Percentiles rank a stretch among this genome's conserved stretches.
phyloP scores from a whole-genome alignment of 2,329 filamentous ascomycete genomes.

The Botrytis porri region DNA sequence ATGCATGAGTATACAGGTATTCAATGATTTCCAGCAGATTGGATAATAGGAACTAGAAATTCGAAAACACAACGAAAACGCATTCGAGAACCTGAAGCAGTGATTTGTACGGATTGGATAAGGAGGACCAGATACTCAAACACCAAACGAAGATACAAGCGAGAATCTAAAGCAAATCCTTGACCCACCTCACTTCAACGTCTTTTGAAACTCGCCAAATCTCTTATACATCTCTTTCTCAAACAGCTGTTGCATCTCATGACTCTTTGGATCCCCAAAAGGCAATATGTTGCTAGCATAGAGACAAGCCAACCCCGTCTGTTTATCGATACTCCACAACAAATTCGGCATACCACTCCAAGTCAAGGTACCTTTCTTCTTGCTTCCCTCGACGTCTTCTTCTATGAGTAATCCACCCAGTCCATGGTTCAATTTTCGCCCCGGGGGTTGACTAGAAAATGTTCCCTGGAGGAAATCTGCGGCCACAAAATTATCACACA shows the following conservation, averaged over 20 bases:
- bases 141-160: not conserved
- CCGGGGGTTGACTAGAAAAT: conserved; percentile 23
- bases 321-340: conserved; percentile 44
- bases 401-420: conserved; percentile 2
- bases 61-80: not conserved
- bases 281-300: conserved; percentile 46
- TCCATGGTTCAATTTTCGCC: not conserved
- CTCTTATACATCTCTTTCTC: conserved; percentile 43
- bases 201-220: not conserved
- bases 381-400: conserved; percentile 37
- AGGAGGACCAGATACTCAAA: not conserved
- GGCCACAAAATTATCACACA: conserved; percentile 9
- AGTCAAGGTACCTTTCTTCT: conserved; percentile 41
- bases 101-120: not conserved
- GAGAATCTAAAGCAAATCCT: not conserved
- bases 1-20: not conserved
- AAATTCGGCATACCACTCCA: conserved; percentile 48
- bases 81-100: not conserved
- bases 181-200: not conserved
- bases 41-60: not conserved
- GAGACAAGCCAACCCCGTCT: conserved; percentile 41
- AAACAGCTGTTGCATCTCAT: conserved; percentile 41
- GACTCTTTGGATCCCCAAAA: conserved; percentile 41
- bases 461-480: conserved; percentile 28
- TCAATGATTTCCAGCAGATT: not conserved